Evolutionary conservation across 2,329 filamentous ascomycete species (phyloP).

Genomic region (Ophiostoma perfectum): DNA sequence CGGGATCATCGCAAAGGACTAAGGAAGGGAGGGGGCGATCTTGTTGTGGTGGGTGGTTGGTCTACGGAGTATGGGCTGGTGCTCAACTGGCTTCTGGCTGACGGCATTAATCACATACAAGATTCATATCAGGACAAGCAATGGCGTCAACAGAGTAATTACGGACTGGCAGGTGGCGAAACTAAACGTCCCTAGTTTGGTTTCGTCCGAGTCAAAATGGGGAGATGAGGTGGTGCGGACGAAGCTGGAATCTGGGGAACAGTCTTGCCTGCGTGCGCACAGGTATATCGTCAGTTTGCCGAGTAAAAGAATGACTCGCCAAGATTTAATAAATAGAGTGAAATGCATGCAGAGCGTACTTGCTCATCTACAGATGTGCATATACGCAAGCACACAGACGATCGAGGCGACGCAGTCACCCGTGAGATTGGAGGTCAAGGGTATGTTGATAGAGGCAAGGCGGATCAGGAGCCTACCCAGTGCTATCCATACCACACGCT

Average conservation of each 20-base stretch:
- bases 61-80: background rate
- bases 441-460: too few species aligned
- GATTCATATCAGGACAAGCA: too few species aligned
- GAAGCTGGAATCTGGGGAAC: background rate
- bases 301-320: too few species aligned
- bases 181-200: background rate
- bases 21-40: background rate
- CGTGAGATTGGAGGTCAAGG: background rate
- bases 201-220: background rate
- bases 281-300: too few species aligned
- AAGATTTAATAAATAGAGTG: too few species aligned
- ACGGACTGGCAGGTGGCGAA: background rate
- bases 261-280: background rate
- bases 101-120: too few species aligned
- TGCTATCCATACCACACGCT: too few species aligned
- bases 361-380: too few species aligned
- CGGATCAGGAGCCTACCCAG: too few species aligned
- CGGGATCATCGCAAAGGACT: background rate
- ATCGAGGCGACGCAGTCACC: background rate
- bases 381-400: background rate
- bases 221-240: background rate
- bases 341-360: background rate
- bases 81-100: too few species aligned
- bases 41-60: background rate
- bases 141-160: too few species aligned